Evolutionary conservation across 2,329 filamentous ascomycete species (phyloP).

Genomic region (Phyllosticta citriasiana): DNA sequence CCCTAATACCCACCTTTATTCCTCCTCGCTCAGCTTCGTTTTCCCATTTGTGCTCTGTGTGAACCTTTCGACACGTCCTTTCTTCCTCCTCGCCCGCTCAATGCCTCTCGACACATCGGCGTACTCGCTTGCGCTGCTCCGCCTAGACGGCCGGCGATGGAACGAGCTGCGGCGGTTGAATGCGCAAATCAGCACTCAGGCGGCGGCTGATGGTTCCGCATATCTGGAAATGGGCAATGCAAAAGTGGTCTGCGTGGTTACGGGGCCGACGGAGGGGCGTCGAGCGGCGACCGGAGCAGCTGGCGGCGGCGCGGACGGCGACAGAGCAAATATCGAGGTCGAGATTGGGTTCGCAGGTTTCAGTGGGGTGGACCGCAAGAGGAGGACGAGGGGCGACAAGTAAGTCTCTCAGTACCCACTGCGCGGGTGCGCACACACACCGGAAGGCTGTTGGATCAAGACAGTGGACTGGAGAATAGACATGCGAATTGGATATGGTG

Average conservation of each 20-base stretch:
- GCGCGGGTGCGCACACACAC: no score
- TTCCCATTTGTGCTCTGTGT: neutral
- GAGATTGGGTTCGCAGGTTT: conserved; percentile 83
- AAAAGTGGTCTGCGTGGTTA: conserved; percentile 86
- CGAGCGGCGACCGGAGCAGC: conserved; percentile 14
- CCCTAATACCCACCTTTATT: neutral
- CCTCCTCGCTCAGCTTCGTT: neutral
- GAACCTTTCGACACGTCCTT: neutral
- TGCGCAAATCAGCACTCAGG: conserved; percentile 84
- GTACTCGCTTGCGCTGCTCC: conserved; percentile 70
- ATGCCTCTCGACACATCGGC: conserved; percentile 96
- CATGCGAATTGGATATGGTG: neutral
- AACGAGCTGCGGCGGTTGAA: conserved; percentile 87
- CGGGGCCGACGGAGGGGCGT: conserved; percentile 67
- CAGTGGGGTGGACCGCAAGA: conserved; percentile 75
- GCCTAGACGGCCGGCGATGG: conserved; percentile 72
- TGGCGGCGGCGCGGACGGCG: conserved; percentile 29
- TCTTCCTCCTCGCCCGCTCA: conserved; percentile 12
- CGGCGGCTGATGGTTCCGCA: conserved; percentile 82
- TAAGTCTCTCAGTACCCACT: conserved; percentile 32
- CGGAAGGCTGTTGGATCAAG: no score
- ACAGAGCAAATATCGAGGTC: conserved; percentile 59
- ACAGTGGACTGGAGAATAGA: no score
- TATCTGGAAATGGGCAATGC: conserved; percentile 98
- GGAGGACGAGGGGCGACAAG: conserved; percentile 68